phyloP scores from a whole-genome alignment of 2,329 filamentous ascomycete species.

The Pseudogymnoascus sp. region DNA sequence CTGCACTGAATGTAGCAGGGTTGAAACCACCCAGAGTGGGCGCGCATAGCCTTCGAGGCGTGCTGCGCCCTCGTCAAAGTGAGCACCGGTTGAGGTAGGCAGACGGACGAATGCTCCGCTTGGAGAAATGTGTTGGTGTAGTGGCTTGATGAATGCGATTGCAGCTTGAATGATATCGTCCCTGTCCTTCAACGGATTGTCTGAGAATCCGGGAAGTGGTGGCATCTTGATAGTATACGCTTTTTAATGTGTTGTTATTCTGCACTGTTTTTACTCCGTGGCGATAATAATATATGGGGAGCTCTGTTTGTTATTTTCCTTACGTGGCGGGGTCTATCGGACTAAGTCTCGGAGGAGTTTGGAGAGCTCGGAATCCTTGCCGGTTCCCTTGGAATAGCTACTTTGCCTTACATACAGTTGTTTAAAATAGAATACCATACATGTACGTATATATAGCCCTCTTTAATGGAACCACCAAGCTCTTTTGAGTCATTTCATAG shows the following conservation, averaged over 20 bases:
- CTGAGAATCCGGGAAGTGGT: conserved; percentile 17
- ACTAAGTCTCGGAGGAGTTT: neutral
- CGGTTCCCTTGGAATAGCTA: conserved; percentile 12
- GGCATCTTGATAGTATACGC: conserved; percentile 15
- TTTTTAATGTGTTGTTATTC: neutral
- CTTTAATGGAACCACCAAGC: no score
- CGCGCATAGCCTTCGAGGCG: conserved; percentile 16
- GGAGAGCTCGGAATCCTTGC: neutral
- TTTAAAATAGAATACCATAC: neutral
- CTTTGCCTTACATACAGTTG: conserved; percentile 14
- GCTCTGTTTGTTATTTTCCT: neutral
- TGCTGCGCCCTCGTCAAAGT: conserved; percentile 15
- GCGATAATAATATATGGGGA: neutral
- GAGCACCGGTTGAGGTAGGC: conserved; percentile 11
- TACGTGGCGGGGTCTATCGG: neutral
- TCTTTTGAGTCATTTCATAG: neutral
- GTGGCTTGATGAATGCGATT: conserved; percentile 6
- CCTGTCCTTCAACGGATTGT: conserved; percentile 14
- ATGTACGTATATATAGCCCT: neutral
- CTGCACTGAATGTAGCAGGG: neutral
- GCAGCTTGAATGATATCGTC: conserved; percentile 10
- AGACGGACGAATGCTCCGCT: conserved; percentile 10
- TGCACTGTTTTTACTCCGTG: neutral
- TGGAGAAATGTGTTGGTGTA: conserved; percentile 11
- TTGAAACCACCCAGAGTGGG: conserved; percentile 15